Base-by-base conservation (phyloP, 345 rosid species). In the Moringa oleifera region DNA sequence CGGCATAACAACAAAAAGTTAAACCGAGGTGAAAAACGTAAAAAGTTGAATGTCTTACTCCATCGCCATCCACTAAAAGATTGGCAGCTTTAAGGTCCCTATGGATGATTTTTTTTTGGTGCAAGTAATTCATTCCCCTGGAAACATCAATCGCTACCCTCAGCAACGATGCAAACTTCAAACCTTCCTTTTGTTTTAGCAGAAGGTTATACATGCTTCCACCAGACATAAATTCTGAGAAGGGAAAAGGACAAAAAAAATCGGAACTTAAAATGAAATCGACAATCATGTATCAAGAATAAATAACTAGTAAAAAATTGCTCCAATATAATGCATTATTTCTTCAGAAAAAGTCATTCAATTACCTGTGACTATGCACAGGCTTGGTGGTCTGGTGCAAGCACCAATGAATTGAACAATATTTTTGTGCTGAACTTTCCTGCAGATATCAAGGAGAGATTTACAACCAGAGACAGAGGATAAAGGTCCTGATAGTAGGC, bases 1-100 rank as follows among this genome's bases (percentile, higher is more conserved):
- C 33, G 33, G 33, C 25, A 18, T 0, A 21, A 65, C 36, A 49
- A 57, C 52, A 36, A 75, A 28, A 28, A 28, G 8, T 6, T 54
- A 47, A 10, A 7, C n/a, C n/a, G n/a, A 41, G 33, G 49, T n/a
- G 60, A 68, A 61, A 41, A 23, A 18, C 50, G 25, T 3, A 61
- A 41, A 61, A 57, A 61, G 12, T 63, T 46, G 21, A 57, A 68
- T 51, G 21, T 64, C 88, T 75, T 80, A 86, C 93, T 69, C 74
- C 77, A 73, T 81, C 80, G 71, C 77, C 93, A 77, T 81, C 83
- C 77, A 83, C 73, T 79, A 86, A 69, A 70, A 86, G 81, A 72
- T 86, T 86, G 78, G 93, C 93, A 57, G 87, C 68, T 74, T 86
- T 86, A 57, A 85, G 76, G 63, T 85, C 91, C 73, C 88, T 68